phyloP scores from a whole-genome alignment of 1,139 yeast genomes.

The Candida glucosophila region DNA sequence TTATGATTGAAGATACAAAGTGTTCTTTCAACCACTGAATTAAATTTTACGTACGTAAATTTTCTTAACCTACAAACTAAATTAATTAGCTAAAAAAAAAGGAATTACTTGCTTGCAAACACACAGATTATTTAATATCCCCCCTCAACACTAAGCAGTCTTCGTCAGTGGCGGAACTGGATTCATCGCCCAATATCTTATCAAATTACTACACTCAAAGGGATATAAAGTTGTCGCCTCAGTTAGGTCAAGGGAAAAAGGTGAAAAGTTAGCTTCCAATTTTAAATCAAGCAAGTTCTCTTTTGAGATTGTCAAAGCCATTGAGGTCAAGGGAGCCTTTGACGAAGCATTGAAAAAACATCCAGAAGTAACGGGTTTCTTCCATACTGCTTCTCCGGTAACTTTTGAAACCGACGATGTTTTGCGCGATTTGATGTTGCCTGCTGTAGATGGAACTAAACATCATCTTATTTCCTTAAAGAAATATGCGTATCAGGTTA shows the following conservation, averaged over 20 bases:
- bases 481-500: conserved; percentile 15
- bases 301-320: conserved; percentile 29
- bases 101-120: too few species aligned
- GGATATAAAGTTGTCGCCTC: conserved; percentile 56
- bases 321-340: conserved; percentile 23
- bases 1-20: too few species aligned
- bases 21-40: too few species aligned
- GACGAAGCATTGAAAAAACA: conserved; percentile 22
- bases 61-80: too few species aligned
- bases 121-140: too few species aligned
- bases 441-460: conserved; percentile 33
- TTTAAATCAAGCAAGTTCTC: conserved; percentile 18
- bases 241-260: conserved; percentile 49
- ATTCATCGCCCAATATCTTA: conserved; percentile 47
- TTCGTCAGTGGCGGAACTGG: conserved; percentile 56
- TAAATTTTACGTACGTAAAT: too few species aligned
- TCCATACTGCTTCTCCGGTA: conserved; percentile 31
- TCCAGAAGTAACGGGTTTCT: conserved; percentile 16
- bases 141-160: too few species aligned
- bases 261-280: conserved; percentile 27
- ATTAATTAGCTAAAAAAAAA: too few species aligned
- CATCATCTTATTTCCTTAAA: conserved; percentile 23
- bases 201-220: conserved; percentile 18
- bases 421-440: conserved; percentile 29
- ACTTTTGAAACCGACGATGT: too few species aligned